A percentile compares a stretch with the other conserved stretches of the same genome.
Evolutionary conservation across 306 rosid species (phyloP).

Genomic region (Delonix regia): DNA sequence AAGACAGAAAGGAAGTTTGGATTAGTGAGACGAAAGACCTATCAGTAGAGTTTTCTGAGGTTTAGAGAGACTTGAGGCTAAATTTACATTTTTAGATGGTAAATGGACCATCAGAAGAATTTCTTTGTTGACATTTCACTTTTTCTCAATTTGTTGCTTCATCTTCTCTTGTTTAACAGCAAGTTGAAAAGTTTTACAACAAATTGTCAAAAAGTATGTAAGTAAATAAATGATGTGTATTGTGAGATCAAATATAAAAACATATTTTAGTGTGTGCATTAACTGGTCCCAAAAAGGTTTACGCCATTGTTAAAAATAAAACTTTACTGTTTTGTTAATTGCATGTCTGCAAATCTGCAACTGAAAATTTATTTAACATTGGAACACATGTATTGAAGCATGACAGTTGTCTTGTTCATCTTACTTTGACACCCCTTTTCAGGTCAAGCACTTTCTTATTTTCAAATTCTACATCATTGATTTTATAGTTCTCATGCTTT

Average conservation of each 20-base stretch:
- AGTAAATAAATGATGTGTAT: too few relatives aligned
- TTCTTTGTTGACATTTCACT: not conserved
- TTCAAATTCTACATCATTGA: not conserved
- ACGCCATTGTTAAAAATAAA: too few relatives aligned
- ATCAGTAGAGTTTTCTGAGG: not conserved
- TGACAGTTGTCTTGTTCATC: too few relatives aligned
- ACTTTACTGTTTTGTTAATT: not conserved
- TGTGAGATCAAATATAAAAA: not conserved
- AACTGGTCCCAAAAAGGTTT: not conserved
- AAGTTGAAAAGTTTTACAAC: too few relatives aligned
- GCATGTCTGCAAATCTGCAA: too few relatives aligned
- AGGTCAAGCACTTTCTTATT: conserved; percentile 14
- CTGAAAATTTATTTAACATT: too few relatives aligned
- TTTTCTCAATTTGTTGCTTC: not conserved
- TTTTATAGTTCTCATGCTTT: not conserved
- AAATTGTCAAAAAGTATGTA: too few relatives aligned
- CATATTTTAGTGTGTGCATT: not conserved
- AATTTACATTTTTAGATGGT: not conserved
- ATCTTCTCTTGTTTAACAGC: not conserved
- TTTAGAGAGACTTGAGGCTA: not conserved
- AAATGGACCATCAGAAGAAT: not conserved
- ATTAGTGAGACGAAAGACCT: not conserved
- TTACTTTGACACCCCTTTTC: too few relatives aligned
- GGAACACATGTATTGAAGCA: too few relatives aligned
- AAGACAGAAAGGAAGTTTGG: not conserved